phyloP scores from a whole-genome alignment of 352 stramenopile species.

The Phytophthora hybrid region DNA sequence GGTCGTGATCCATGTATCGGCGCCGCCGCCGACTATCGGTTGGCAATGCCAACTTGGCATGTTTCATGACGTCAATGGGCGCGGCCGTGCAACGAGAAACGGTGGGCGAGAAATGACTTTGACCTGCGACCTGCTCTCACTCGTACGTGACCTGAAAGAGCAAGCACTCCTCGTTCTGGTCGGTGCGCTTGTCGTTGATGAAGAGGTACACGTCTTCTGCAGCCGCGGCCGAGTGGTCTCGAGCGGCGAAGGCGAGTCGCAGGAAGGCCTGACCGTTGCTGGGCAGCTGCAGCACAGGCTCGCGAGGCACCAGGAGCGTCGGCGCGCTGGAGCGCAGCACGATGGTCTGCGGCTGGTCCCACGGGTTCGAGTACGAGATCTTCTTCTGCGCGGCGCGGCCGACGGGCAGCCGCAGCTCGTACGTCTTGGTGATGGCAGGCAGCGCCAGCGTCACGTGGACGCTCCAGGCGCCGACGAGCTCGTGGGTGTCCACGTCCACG shows the following conservation, averaged over 20 bases:
- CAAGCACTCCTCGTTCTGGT: constrained; percentile 95
- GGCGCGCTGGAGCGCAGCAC: constrained; percentile 86
- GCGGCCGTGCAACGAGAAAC: background rate
- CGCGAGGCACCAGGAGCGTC: constrained; percentile 73
- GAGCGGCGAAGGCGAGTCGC: constrained; percentile 55
- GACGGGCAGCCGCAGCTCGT: constrained; percentile 83
- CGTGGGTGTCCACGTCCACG: constrained; percentile 90
- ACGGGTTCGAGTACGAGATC: constrained; percentile 94
- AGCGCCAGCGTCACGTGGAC: constrained; percentile 75
- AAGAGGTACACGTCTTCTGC: constrained; percentile 87
- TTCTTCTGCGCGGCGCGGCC: constrained; percentile 87
- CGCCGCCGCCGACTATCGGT: no score
- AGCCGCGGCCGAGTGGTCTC: constrained; percentile 7
- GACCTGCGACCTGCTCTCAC: constrained; percentile 15
- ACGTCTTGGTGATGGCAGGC: constrained; percentile 93
- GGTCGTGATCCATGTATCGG: background rate
- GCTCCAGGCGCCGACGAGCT: constrained; percentile 93
- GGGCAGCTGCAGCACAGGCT: constrained; percentile 64
- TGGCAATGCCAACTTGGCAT: no score
- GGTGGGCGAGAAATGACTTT: no score
- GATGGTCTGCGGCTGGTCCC: constrained; percentile 87
- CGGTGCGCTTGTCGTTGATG: constrained; percentile 91
- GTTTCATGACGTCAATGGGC: background rate
- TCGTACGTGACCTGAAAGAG: constrained; percentile 86
- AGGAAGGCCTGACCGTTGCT: constrained; percentile 64